Conservation (phyloP, 2,329 filamentous ascomycete species). For the Colletotrichum karsti region DNA sequence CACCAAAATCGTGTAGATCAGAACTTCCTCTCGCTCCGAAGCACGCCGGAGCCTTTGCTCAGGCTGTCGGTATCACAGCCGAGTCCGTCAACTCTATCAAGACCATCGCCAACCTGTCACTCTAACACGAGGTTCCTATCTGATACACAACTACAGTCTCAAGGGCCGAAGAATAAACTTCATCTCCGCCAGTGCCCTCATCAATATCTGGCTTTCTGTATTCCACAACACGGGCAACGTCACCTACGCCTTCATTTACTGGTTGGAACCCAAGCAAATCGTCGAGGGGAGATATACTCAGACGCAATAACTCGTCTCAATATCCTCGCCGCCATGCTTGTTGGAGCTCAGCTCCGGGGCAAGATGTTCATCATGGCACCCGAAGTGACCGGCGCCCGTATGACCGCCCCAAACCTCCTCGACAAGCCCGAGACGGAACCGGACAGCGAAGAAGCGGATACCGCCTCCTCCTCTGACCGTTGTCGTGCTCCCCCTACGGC, state of each 20-base stretch:
- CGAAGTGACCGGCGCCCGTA: constrained; percentile 74
- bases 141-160: constrained; percentile 62
- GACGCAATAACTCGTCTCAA: constrained; percentile 79
- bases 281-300: constrained; percentile 69
- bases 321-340: constrained; percentile 76
- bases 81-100: constrained; percentile 74
- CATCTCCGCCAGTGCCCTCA: constrained; percentile 55
- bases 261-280: constrained; percentile 80
- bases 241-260: constrained; percentile 80
- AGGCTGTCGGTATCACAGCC: constrained; percentile 70
- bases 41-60: constrained; percentile 71
- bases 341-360: constrained; percentile 77
- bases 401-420: constrained; percentile 63
- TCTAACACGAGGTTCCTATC: constrained; percentile 59
- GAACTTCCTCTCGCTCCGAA: constrained; percentile 69
- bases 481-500: constrained; percentile 58
- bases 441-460: constrained; percentile 29
- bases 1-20: constrained; percentile 74
- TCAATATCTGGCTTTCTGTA: constrained; percentile 68
- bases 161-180: constrained; percentile 62
- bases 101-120: constrained; percentile 66
- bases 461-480: constrained; percentile 60
- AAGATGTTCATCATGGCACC: constrained; percentile 80
- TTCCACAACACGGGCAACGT: constrained; percentile 70
- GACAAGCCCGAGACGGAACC: constrained; percentile 36